Evolutionary conservation across 2,329 filamentous ascomycete genomes (phyloP).

Genomic region (Phoma herbarum): DNA sequence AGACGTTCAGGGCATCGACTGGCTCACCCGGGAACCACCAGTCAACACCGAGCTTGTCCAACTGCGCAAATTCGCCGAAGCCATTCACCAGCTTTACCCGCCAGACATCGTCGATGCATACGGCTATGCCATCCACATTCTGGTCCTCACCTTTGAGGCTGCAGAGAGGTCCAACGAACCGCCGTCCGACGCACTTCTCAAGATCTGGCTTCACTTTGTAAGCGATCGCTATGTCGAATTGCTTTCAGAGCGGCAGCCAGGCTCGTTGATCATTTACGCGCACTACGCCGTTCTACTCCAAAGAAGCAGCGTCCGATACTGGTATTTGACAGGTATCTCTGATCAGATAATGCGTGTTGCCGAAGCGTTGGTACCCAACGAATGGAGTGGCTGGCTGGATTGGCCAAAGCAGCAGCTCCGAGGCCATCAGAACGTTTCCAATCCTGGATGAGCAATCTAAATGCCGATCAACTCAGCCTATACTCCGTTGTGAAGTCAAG

Average conservation of each 20-base stretch:
- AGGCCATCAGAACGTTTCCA: conserved; percentile 3
- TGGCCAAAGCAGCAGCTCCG: conserved; percentile 42
- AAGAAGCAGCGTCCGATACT: conserved; percentile 30
- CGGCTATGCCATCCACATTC: conserved; percentile 31
- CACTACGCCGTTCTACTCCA: conserved; percentile 48
- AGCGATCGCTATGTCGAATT: conserved; percentile 39
- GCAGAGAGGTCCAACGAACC: conserved; percentile 24
- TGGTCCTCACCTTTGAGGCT: conserved; percentile 34
- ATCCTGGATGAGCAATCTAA: conserved; percentile 11
- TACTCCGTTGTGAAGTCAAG: not conserved
- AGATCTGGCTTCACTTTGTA: conserved; percentile 40
- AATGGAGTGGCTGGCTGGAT: conserved; percentile 41
- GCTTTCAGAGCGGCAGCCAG: conserved; percentile 41
- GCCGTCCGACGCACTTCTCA: conserved; percentile 38
- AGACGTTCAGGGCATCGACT: conserved; percentile 32
- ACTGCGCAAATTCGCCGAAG: conserved; percentile 37
- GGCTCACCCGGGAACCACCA: conserved; percentile 26
- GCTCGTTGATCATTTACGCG: conserved; percentile 48
- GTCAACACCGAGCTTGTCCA: conserved; percentile 33
- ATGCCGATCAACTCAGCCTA: not conserved
- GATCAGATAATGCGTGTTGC: conserved; percentile 38
- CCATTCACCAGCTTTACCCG: conserved; percentile 37
- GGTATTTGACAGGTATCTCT: conserved; percentile 38
- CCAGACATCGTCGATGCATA: conserved; percentile 43
- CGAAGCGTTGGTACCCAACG: conserved; percentile 35